Evolutionary conservation across 2,329 filamentous ascomycete genomes (phyloP), one percentile per base, ranked within the genome.

Genomic region (Ophiostoma ulmi): DNA sequence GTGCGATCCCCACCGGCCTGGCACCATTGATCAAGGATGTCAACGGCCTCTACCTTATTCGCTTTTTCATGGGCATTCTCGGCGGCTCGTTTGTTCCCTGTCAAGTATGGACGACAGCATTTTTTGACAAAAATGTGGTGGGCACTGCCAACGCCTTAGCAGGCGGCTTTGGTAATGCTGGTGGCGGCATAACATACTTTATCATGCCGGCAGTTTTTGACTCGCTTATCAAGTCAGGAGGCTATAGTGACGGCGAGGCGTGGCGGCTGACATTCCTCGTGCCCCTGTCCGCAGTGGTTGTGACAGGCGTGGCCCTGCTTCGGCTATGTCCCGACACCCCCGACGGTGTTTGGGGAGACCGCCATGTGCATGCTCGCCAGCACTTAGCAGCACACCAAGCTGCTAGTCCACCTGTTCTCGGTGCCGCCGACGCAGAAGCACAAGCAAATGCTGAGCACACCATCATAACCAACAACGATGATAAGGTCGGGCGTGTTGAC

Each of bases 101-200:
- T 78, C 93, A 96, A 78, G 94, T 97, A 7, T 97, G 93, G 92
- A 92, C 90, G 11, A 97, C 93, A 0, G 92, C 90, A 0, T 97
- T 97, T 83, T 97, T 93, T 78, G 93, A 97, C 81, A 95, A 94
- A 82, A 95, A 94, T 76, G 85, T 97, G 36, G 91, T 97, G 22
- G 94, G 94, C 67, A 94, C 92, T 6, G 92, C 93, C 73, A 97
- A 97, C 77, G 91, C 92, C 2, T 80, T 97, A 22, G 90, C 93
- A 1, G 94, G 89, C 61, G 94, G 94, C 17, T 90, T 91, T 82
- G 94, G 93, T 69, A 97, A 97, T 75, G 87, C 92, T 36, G 93
- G 94, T 72, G 94, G 93, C 73, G 94, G 94, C 70, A 91, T 97
- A 74, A 97, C 93, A 1, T 97, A 97, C 81, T 96, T 97, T 79